Evolutionary conservation across 78 protist genomes (phyloP), one percentile per base, ranked within the genome.

Genomic region (Dictyostelium purpureum): DNA sequence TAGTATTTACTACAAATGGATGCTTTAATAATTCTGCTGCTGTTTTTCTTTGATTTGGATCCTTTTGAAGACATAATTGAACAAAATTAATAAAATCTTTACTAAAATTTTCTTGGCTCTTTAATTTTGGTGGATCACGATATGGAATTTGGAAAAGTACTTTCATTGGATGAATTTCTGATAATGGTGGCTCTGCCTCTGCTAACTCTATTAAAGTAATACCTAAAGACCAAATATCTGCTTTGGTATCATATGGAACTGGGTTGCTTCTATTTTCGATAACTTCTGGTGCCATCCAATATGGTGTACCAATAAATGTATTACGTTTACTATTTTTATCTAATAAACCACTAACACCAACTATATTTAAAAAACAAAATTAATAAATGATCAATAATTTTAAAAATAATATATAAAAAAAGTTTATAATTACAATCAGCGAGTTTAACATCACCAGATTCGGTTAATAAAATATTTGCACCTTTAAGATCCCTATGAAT

Each of bases 401-500:
- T n/a, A 40, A 19, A 69, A 19, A 43, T 40, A 37, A 57, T 51
- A 12, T n/a, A n/a, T n/a, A n/a, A n/a, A n/a, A n/a, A n/a, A n/a
- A n/a, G n/a, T n/a, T n/a, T n/a, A n/a, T n/a, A n/a, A n/a, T n/a
- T n/a, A n/a, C n/a, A 92, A 71, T 81, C 95, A 14, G 93, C 95
- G 45, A 92, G 63, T 54, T 92, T 92, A 6, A 92, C 88, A 43
- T 92, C 95, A 77, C 95, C 95, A 19, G 12, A 10, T 10, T 83
- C 90, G 9, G 90, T 92, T 7, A 92, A 67, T 19, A 92, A 52
- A n/a, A 92, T 83, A 51, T 94, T 94, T 35, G 96, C 97, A 18
- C 97, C 96, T 70, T 95, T 95, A 49, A 95, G 81, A 76, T 95
- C 97, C 16, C 97, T 51, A 78, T 95, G 97, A 66, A 93, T 79